Evolutionary conservation across 495 filamentous ascomycete genomes (phyloP), one percentile per base, ranked within the genome.

Genomic region (Aspergillus sclerotiicarbonarius): DNA sequence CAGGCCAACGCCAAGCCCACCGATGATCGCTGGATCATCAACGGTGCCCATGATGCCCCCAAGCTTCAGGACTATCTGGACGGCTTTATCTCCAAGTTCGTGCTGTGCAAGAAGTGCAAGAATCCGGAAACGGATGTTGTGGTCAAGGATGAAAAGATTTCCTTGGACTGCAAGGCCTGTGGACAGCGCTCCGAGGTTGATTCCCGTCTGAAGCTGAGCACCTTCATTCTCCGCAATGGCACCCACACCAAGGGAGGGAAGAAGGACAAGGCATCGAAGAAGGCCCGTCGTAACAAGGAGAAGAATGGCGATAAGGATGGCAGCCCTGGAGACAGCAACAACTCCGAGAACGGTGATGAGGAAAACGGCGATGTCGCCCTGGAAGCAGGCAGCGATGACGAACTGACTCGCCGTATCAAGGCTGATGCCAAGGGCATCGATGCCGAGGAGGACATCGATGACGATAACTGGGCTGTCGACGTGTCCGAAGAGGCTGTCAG

Each of bases 1-100:
- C 94, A 98, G 78, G 96, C 95, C 78, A 98, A 96, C 74, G 92
- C 88, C 60, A 94, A 96, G 74, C 94, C 94, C 53, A 83, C 90
- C 33, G 94, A 98, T 76, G 94, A 98, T 73, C 94, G 94, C 67
- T 98, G 95, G 90, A 98, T 98, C 78, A 97, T 98, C 82, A 98
- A 98, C 77, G 94, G 94, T 73, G 91, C 94, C 60, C 94, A 98
- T 74, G 94, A 98, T 61, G 87, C 94, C 57, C 67, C 80, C 70
- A 98, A 98, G 83, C 89, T 98, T 20, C 94, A 98, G 80, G 94
- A 97, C 74, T 91, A 96, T 62, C 90, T 98, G 29, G 94, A 98
- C 69, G 92, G 92, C 48, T 98, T 97, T 84, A 98, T 98, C 73
- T 80, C 84, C 80, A 96, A 90, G 77, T 98, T 97, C 62, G 94